Evolutionary conservation across 2,329 filamentous ascomycete species (phyloP).

Genomic region (Zymoseptoria tritici): DNA sequence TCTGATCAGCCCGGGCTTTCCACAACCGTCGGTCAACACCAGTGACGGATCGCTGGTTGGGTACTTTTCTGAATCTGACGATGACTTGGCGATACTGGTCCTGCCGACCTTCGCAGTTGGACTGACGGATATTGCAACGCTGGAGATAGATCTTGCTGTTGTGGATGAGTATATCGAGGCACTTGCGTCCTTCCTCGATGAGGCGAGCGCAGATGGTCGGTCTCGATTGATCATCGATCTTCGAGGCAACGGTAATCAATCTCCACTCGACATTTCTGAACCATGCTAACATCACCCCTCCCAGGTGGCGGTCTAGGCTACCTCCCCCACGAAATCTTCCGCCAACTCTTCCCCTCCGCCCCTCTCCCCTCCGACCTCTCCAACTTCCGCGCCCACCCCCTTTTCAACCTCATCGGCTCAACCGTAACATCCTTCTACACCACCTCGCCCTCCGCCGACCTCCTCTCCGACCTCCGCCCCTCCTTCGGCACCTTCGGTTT

Average conservation of each 20-base stretch:
- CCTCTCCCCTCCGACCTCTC: constrained; percentile 33
- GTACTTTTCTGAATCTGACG: constrained; percentile 39
- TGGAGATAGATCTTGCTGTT: background rate
- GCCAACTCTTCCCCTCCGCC: constrained; percentile 47
- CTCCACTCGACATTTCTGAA: background rate
- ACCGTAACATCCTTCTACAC: constrained; percentile 16
- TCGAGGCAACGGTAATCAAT: constrained; percentile 42
- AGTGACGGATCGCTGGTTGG: constrained; percentile 30
- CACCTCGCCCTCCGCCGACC: background rate
- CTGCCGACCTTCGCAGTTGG: constrained; percentile 33
- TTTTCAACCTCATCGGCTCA: constrained; percentile 30
- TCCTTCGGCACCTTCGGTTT: background rate
- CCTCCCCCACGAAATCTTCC: constrained; percentile 41
- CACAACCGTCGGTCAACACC: background rate
- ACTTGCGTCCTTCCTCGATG: constrained; percentile 41
- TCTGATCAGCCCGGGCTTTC: background rate
- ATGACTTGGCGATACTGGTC: constrained; percentile 42
- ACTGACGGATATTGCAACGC: background rate
- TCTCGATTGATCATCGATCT: constrained; percentile 60
- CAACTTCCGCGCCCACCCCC: constrained; percentile 40
- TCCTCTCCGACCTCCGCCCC: background rate
- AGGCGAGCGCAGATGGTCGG: constrained; percentile 42
- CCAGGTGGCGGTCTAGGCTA: constrained; percentile 43
- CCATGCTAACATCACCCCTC: background rate
- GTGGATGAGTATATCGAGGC: constrained; percentile 31